Evolutionary conservation across 257 asterid species (phyloP), one percentile per base, ranked within the genome.

Genomic region (Penstemon newberryi): DNA sequence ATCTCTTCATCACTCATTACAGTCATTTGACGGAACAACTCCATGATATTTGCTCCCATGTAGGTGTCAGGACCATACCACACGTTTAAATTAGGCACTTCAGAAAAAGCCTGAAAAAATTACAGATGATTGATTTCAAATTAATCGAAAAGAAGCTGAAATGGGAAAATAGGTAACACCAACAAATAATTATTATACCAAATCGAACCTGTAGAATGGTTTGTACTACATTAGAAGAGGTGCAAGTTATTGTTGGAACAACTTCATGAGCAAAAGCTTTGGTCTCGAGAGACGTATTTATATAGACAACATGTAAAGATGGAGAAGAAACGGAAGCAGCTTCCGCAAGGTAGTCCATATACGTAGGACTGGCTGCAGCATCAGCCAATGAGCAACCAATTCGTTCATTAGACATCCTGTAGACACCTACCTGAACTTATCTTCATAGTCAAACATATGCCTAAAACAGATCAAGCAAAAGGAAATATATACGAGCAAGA

Each of bases 1-100:
- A 93, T 89, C 80, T 93, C 99, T 82, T 88, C 92, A 75, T 93
- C 95, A 62, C 91, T 88, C 99, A 93, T 93, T 63, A 61, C 76
- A 15, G 86, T 69, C 99, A 93, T 93, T 78, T 84, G 97, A 39
- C 73, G 79, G 68, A 93, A 90, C 83, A 93, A 74, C 79, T 93
- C 97, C 84, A 82, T 78, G 43, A 93, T 90, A 80, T 93, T 93
- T 67, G 96, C 91, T 52, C 99, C 99, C 99, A 93, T 93, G 80
- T 93, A 93, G 71, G 96, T 77, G 80, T 93, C 99, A 6, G 99
- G 99, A 63, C 99, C 99, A 67, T 93, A 93, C 92, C 87, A 93
- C 59, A 93, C 83, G 42, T 78, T 72, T 68, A 93, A 74, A 76
- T 84, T 72, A 39, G 95, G 95, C 40, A 93, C 80, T 83, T 90